phyloP scores from a whole-genome alignment of 2,329 filamentous ascomycete species.

The Aspergillus bombycis region DNA sequence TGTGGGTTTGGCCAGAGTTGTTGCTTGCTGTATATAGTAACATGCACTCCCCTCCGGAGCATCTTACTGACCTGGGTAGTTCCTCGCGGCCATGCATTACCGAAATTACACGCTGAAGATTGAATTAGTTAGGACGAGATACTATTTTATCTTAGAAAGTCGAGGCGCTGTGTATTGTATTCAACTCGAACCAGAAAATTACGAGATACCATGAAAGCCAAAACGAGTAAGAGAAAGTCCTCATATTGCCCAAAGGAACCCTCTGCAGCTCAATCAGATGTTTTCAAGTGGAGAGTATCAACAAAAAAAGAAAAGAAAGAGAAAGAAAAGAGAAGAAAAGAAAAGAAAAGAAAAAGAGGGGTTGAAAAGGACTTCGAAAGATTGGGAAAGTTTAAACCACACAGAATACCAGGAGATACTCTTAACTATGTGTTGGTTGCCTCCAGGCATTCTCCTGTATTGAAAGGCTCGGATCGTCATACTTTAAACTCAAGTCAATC shows the following conservation, averaged over 20 bases:
- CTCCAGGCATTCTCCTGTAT: background rate
- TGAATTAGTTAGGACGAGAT: too few relatives aligned
- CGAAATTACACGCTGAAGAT: background rate
- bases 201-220: background rate
- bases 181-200: background rate
- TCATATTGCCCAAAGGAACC: background rate
- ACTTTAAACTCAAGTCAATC: constrained; percentile 11
- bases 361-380: background rate
- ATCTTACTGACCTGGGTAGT: background rate
- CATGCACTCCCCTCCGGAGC: background rate
- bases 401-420: background rate
- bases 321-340: background rate
- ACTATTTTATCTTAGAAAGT: too few relatives aligned
- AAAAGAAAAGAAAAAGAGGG: background rate
- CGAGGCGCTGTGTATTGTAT: too few relatives aligned
- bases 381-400: background rate
- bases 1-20: too few relatives aligned
- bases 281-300: background rate
- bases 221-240: background rate
- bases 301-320: background rate
- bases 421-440: too few relatives aligned
- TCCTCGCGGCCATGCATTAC: background rate
- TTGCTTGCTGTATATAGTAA: background rate
- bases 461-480: constrained; percentile 6
- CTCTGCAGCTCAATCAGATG: background rate